Base-by-base conservation (phyloP, 2,329 filamentous ascomycete genomes). In the Mariannaea elegans region DNA sequence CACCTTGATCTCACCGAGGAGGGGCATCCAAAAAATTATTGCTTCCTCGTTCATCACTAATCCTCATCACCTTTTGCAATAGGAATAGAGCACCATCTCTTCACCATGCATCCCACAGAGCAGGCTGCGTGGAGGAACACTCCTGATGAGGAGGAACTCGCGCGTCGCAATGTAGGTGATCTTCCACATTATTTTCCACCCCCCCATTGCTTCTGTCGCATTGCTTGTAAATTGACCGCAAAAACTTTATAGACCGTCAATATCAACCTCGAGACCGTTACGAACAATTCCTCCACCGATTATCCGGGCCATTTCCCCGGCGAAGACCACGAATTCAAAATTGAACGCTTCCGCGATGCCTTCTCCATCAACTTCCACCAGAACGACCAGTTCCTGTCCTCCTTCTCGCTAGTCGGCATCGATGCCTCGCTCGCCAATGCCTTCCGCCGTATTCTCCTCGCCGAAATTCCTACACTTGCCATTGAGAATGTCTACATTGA, bases 341-440 rank as follows among this genome's bases (percentile, higher is more conserved):
- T 93, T 51, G 83, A 91, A 2, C 83, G 87, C 62, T 97, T 97
- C 79, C 84, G 81, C 64, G 72, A 89, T 74, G 85, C 81, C 67
- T 89, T 97, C 75, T 81, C 83, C 61, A 84, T 99, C 73, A 77
- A 91, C 66, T 97, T 97, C 76, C 93, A 98, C 84, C 84, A 91
- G 67, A 95, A 96, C 76, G 84, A 90, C 47, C 84, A 85, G 59
- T 85, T 87, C 73, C 88, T 97, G 71, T 83, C 92, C 41, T 90
- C 90, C 56, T 99, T 99, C 82, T 97, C 94, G 31, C 87, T 99
- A 65, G 85, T 97, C 70, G 94, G 94, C 68, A 81, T 97, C 70
- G 95, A 99, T 75, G 93, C 95, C 72, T 90, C 93, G 54, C 88
- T 99, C 74, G 93, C 95, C 73, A 99, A 99, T 76, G 95, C 96